Conservation (phyloP, 208 protist genomes). For the Polymyxa betae region DNA sequence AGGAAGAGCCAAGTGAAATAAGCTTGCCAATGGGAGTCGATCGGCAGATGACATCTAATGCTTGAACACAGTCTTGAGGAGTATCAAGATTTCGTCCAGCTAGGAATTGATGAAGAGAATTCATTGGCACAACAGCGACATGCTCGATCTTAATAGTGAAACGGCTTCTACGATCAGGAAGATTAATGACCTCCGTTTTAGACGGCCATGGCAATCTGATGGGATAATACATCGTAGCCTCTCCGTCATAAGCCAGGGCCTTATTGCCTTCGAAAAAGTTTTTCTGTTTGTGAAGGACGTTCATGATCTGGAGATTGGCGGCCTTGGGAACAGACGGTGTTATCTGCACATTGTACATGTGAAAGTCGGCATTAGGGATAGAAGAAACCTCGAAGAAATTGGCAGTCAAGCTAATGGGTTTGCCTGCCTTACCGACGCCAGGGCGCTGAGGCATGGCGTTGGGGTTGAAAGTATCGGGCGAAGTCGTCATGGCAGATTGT, state of each 20-base stretch:
- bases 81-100: background rate
- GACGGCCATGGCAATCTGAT: background rate
- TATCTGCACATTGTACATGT: no score
- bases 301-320: background rate
- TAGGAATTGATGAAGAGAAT: background rate
- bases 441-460: background rate
- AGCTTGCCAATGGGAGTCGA: background rate
- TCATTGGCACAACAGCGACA: background rate
- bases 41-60: background rate
- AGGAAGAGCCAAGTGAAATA: background rate
- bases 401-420: background rate
- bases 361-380: background rate
- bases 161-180: background rate
- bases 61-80: background rate
- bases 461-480: no score
- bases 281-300: background rate
- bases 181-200: background rate
- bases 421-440: background rate
- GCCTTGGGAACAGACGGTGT: background rate
- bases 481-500: no score
- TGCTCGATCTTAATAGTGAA: constrained; percentile 2
- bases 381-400: background rate
- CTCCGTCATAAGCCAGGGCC: background rate
- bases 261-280: background rate
- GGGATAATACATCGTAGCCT: background rate